These are phyloP conservation scores for Sarocladium brachiariae DNA, from an alignment of 2,329 filamentous ascomycete genomes.

Conservation along the genomic window DNA sequence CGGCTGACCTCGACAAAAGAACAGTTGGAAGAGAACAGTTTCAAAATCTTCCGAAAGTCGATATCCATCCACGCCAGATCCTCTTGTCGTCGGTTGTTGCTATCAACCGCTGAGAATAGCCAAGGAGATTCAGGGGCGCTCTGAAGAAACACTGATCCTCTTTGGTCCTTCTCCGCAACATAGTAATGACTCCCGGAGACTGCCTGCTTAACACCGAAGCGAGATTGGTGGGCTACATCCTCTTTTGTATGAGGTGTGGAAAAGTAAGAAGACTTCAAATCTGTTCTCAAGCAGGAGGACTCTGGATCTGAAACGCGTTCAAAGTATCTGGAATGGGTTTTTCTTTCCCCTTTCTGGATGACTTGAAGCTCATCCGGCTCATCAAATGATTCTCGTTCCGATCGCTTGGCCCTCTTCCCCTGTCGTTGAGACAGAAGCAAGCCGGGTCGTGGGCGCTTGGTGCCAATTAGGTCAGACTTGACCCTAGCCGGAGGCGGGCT, in stretches of 20 bases:
- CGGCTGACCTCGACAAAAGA: background rate
- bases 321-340: background rate
- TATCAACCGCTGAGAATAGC: background rate
- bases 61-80: constrained; percentile 1
- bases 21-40: background rate
- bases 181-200: background rate
- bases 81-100: background rate
- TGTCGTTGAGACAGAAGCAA: constrained; percentile 9
- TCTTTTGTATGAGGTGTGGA: background rate
- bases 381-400: background rate
- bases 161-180: background rate
- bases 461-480: constrained; percentile 16
- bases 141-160: background rate
- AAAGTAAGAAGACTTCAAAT: background rate
- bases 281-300: background rate
- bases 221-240: background rate
- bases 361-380: constrained; percentile 22
- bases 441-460: background rate
- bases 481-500: constrained; percentile 16
- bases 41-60: background rate
- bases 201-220: background rate
- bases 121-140: background rate
- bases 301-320: background rate
- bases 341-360: background rate
- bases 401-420: background rate